phyloP scores from a whole-genome alignment of 805 yeast genomes.

The Kodamaea nitidulidarum region DNA sequence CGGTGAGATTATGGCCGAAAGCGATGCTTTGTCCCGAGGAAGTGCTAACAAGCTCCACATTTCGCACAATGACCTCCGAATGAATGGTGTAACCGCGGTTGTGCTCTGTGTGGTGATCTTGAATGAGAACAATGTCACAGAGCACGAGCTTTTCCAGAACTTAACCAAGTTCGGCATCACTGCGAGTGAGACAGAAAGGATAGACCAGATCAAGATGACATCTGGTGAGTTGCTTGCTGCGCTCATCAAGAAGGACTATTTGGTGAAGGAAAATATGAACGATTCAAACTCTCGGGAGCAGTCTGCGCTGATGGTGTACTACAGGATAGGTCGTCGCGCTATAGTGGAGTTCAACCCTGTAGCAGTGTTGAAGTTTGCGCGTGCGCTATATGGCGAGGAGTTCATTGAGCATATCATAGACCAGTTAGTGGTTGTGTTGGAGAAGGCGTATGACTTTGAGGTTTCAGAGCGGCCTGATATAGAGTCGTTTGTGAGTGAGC shows the following conservation, averaged over 20 bases:
- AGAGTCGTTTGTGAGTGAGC: neutral
- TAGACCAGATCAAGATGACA: conserved; percentile 12
- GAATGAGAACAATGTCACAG: conserved; percentile 29
- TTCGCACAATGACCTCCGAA: conserved; percentile 1
- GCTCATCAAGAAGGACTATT: conserved; percentile 28
- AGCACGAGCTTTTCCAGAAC: conserved; percentile 19
- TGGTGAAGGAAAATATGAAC: conserved; percentile 15
- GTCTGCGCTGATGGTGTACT: conserved; percentile 17
- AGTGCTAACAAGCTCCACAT: conserved; percentile 13
- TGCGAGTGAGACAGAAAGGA: conserved; percentile 5
- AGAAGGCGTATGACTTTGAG: conserved; percentile 18
- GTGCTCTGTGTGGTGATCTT: conserved; percentile 28
- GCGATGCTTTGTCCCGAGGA: conserved; percentile 10
- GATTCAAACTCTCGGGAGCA: conserved; percentile 9
- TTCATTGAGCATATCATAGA: conserved; percentile 19
- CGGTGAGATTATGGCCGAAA: conserved; percentile 21
- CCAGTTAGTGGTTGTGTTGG: conserved; percentile 21
- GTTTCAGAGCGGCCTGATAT: neutral
- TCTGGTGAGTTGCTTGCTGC: conserved; percentile 22
- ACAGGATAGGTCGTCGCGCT: conserved; percentile 30
- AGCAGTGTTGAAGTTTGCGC: conserved; percentile 23
- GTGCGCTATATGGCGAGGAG: conserved; percentile 20
- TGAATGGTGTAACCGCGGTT: conserved; percentile 28
- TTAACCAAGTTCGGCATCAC: conserved; percentile 20
- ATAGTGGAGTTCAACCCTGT: conserved; percentile 30